These are phyloP conservation scores for Silene latifolia DNA, from an alignment of 148 eudicot species.

Conservation along the genomic window DNA sequence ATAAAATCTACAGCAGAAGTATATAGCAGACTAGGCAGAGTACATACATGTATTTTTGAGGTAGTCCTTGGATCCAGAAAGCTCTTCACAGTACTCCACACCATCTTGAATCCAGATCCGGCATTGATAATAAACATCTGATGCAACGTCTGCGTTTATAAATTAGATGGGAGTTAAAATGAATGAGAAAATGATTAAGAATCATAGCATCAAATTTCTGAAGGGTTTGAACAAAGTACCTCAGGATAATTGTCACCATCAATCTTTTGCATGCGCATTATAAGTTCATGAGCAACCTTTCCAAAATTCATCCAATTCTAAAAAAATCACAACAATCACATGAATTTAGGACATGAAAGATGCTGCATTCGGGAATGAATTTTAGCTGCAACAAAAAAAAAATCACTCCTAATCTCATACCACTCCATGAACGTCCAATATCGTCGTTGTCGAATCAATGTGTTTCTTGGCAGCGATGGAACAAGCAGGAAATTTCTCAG, in stretches of 20 bases:
- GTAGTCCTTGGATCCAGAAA: constrained; percentile 89
- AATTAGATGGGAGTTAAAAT: not conserved
- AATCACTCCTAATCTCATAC: constrained; percentile 24
- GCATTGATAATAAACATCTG: constrained; percentile 95
- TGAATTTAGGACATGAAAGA: constrained; percentile 20
- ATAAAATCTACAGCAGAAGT: not conserved
- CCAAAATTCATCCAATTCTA: constrained; percentile 97
- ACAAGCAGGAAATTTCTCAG: constrained; percentile 95
- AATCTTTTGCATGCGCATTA: constrained; percentile 87
- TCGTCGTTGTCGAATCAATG: constrained; percentile 77
- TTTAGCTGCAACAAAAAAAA: not conserved
- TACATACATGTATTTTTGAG: constrained; percentile 76
- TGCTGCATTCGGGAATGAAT: constrained; percentile 1
- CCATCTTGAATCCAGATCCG: constrained; percentile 76
- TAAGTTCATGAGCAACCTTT: constrained; percentile 83
- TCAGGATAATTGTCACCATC: constrained; percentile 97
- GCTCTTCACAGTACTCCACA: constrained; percentile 75
- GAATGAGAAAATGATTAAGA: not conserved
- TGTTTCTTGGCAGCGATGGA: constrained; percentile 90
- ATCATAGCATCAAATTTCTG: not conserved
- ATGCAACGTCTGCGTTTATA: constrained; percentile 65
- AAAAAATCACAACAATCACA: constrained; percentile 25
- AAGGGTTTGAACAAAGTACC: constrained; percentile 36
- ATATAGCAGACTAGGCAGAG: constrained; percentile 6
- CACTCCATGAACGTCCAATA: constrained; percentile 92